Percentiles rank a stretch among this genome's conserved stretches.
Conservation (phyloP, 2,329 filamentous ascomycete genomes). For the Exophiala dermatitidis region DNA sequence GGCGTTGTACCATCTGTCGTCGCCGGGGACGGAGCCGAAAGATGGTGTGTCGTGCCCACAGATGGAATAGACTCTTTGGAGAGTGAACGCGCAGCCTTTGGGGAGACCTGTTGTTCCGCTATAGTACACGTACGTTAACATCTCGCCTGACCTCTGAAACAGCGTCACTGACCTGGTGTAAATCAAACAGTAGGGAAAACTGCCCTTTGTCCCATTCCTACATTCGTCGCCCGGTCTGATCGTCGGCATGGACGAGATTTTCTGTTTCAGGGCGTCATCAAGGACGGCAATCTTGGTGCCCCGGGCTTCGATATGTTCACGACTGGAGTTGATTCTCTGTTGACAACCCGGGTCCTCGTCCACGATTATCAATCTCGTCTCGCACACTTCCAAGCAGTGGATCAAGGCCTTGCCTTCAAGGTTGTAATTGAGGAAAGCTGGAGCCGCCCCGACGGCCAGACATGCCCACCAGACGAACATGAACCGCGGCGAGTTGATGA, state of each 20-base stretch:
- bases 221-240: slow-evolving; percentile 51
- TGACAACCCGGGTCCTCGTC: slow-evolving; percentile 50
- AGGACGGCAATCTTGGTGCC: slow-evolving; percentile 56
- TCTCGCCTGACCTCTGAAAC: background rate
- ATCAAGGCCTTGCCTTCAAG: slow-evolving; percentile 56
- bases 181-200: slow-evolving; percentile 57
- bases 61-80: slow-evolving; percentile 40
- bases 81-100: slow-evolving; percentile 60
- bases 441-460: slow-evolving; percentile 59
- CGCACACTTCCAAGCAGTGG: slow-evolving; percentile 57
- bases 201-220: slow-evolving; percentile 45
- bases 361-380: slow-evolving; percentile 51
- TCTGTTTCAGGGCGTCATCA: slow-evolving; percentile 42
- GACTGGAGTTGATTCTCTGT: slow-evolving; percentile 50
- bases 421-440: slow-evolving; percentile 62
- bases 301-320: slow-evolving; percentile 39
- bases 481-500: slow-evolving; percentile 62
- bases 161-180: slow-evolving; percentile 53
- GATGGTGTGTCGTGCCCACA: slow-evolving; percentile 26
- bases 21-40: slow-evolving; percentile 6
- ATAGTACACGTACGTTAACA: background rate
- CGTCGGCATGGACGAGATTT: slow-evolving; percentile 43
- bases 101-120: slow-evolving; percentile 60
- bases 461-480: slow-evolving; percentile 58
- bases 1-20: slow-evolving; percentile 65